Base-by-base conservation (phyloP, 1,284 basidiomycete genomes). In the Tilletiopsis washingtonensis region DNA sequence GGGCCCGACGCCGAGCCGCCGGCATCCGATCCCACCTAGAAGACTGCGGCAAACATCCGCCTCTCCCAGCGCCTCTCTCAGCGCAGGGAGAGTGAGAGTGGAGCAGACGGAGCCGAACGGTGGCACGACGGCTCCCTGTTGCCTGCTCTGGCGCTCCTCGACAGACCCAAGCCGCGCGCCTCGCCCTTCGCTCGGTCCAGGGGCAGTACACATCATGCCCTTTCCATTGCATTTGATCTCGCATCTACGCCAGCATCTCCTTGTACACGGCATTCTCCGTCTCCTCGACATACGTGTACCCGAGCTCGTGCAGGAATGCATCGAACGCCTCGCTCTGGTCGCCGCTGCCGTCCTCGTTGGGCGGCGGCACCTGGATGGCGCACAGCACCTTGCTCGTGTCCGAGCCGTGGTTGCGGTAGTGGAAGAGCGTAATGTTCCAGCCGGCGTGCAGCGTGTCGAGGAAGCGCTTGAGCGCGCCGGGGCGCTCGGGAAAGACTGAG, bases 351-450 rank as follows among this genome's bases (percentile, higher is more conserved):
- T 88, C 85, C 40, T 76, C 74, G 29, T 51, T 37, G 3, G 60
- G 58, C 17, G 46, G 47, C n/a, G 27, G 20, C 78, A 97, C 91
- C 73, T 97, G 91, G 46, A 98, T 85, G 1, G 91, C 94, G 2
- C 91, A 88, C 40, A 98, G 51, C 9, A 73, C 59, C 42, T 64
- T 67, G 37, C 59, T 67, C 4, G 69, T 55, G 42, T 73, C 90
- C 7, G 59, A 56, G 26, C 93, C 93, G 62, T 98, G 91, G 74
- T 96, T 96, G 52, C 93, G 81, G 75, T 98, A 98, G 74, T 98
- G 94, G 78, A 97, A 98, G 55, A 98, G 75, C 1, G 88, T 86
- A 47, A 98, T 88, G 75, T 94, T 97, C 90, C 91, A 97, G 14
- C 83, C 84, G 25, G 81, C 78, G 45, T 85, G 84, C 46, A 98